Conservation (phyloP, 805 yeast genomes). For the Candida sonorensis region DNA sequence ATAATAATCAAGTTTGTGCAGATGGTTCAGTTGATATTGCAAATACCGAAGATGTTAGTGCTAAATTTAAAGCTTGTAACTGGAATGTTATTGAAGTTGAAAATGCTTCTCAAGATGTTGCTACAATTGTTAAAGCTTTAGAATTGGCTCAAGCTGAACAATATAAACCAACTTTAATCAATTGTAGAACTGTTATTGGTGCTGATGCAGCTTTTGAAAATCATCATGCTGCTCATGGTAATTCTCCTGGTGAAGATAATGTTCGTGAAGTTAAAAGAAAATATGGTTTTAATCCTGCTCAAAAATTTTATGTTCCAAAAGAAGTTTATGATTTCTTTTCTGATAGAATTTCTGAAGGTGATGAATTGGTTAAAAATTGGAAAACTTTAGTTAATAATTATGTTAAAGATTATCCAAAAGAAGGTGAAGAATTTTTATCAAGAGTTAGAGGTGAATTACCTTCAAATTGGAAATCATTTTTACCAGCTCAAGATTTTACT, state of each 20-base stretch:
- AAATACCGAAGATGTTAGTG: slow-evolving; percentile 87
- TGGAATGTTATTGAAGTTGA: slow-evolving; percentile 80
- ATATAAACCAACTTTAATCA: slow-evolving; percentile 68
- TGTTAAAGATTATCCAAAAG: slow-evolving; percentile 61
- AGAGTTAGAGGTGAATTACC: slow-evolving; percentile 77
- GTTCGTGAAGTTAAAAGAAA: slow-evolving; percentile 75
- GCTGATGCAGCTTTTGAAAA: slow-evolving; percentile 83
- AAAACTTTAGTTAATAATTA: slow-evolving; percentile 54
- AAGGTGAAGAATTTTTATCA: slow-evolving; percentile 72
- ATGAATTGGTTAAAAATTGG: slow-evolving; percentile 70
- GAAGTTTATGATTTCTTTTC: slow-evolving; percentile 74
- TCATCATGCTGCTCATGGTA: slow-evolving; percentile 91
- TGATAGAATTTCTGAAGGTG: slow-evolving; percentile 54
- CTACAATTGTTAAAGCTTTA: slow-evolving; percentile 61
- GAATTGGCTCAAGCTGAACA: slow-evolving; percentile 26
- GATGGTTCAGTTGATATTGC: slow-evolving; percentile 89
- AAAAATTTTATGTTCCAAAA: slow-evolving; percentile 71
- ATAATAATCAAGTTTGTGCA: slow-evolving; percentile 93
- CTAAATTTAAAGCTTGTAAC: slow-evolving; percentile 86
- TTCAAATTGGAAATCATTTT: slow-evolving; percentile 67
- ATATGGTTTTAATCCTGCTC: slow-evolving; percentile 84
- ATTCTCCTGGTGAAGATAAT: slow-evolving; percentile 92
- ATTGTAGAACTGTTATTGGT: slow-evolving; percentile 88
- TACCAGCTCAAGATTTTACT: slow-evolving; percentile 84
- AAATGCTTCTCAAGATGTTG: slow-evolving; percentile 73